phyloP scores from a whole-genome alignment of 2,329 filamentous ascomycete genomes.

The Westerdykella aurantiaca region DNA sequence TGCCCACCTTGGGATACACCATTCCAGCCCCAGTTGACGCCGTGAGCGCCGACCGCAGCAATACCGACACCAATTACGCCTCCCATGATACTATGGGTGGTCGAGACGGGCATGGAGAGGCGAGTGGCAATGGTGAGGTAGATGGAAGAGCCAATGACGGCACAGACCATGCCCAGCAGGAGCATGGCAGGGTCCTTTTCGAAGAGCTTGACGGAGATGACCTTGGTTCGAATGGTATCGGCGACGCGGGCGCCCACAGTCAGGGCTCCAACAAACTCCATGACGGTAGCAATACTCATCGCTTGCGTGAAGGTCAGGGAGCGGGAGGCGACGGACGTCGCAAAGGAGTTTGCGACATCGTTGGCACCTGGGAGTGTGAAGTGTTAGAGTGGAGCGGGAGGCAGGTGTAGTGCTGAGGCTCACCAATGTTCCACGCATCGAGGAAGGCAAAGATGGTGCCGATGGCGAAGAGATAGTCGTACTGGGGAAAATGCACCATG shows the following conservation, averaged over 20 bases:
- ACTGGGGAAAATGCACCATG: constrained; percentile 46
- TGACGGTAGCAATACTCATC: constrained; percentile 41
- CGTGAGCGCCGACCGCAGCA: constrained; percentile 48
- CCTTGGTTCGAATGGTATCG: constrained; percentile 46
- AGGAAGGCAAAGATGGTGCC: constrained; percentile 61
- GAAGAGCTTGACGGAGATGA: constrained; percentile 44
- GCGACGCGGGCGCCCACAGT: constrained; percentile 37
- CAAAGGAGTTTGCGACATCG: constrained; percentile 48
- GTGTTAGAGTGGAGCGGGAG: constrained; percentile 4
- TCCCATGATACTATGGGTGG: constrained; percentile 45
- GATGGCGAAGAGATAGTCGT: constrained; percentile 59
- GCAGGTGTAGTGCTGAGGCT: constrained; percentile 4
- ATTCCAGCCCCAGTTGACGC: constrained; percentile 53
- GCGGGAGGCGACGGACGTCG: constrained; percentile 44
- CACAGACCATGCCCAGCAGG: constrained; percentile 52
- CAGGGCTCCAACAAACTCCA: constrained; percentile 44
- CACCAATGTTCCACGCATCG: constrained; percentile 61
- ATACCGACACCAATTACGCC: constrained; percentile 43
- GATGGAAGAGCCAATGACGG: constrained; percentile 47
- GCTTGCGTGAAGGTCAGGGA: constrained; percentile 45
- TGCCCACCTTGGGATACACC: constrained; percentile 43
- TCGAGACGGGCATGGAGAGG: constrained; percentile 50
- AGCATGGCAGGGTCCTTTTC: constrained; percentile 44
- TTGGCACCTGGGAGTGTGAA: constrained; percentile 39
- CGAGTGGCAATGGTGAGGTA: constrained; percentile 51